phyloP scores from a whole-genome alignment of 768 basidiomycete species.

The Serendipita sp. region DNA sequence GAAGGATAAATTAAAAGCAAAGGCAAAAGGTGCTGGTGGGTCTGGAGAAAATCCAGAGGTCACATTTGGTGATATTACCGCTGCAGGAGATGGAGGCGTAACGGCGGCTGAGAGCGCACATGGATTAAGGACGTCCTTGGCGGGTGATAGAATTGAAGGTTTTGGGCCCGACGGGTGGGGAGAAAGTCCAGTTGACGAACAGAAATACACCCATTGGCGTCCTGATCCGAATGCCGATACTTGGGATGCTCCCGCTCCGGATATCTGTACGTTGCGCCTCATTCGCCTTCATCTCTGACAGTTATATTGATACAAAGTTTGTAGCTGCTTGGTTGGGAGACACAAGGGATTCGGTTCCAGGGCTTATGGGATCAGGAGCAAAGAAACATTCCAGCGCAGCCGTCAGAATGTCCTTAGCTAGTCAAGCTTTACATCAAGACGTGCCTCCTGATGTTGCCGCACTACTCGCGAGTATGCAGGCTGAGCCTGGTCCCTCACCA shows the following conservation, averaged over 20 bases:
- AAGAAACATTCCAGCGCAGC: conserved; percentile 4
- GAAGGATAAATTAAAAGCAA: conserved; percentile 1
- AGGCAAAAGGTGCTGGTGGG: neutral
- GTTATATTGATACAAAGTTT: neutral
- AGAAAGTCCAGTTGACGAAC: neutral
- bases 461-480: conserved; percentile 4
- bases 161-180: neutral
- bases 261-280: neutral
- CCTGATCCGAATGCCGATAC: neutral
- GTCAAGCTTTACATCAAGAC: neutral
- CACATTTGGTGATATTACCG: neutral
- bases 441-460: conserved; percentile 1
- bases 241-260: neutral
- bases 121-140: neutral
- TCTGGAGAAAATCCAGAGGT: neutral
- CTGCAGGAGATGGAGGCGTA: neutral
- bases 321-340: neutral
- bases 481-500: neutral
- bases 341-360: neutral
- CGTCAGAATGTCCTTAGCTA: conserved; percentile 1
- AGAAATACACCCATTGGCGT: neutral
- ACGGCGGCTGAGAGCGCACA: neutral
- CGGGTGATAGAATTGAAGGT: neutral
- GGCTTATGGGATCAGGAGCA: neutral
- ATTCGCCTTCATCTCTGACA: neutral